A percentile compares a stretch with the other conserved stretches of the same genome.
Conservation (phyloP, 495 filamentous ascomycete species). For the Lophiotrema nucula region DNA sequence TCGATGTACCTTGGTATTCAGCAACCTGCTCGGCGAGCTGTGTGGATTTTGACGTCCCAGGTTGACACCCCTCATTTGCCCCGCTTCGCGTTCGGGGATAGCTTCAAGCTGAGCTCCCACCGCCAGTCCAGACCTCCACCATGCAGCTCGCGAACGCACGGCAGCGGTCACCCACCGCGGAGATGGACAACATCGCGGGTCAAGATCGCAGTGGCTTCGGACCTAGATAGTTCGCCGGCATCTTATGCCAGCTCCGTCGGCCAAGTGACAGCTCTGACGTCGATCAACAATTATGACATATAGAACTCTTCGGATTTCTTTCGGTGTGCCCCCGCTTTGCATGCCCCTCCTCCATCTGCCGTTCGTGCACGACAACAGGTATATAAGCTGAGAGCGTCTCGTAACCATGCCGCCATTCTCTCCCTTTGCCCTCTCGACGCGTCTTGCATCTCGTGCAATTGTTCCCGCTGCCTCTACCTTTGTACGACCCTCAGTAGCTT, state of each 20-base stretch:
- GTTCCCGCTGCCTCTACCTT: slow-evolving; percentile 12
- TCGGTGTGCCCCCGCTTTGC: slow-evolving; percentile 20
- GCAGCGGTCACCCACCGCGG: neutral
- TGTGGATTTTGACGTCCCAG: too few species aligned
- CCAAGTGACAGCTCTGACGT: slow-evolving; percentile 3
- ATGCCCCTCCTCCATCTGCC: neutral
- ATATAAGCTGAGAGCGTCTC: slow-evolving; percentile 1
- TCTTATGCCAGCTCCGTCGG: neutral
- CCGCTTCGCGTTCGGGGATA: too few species aligned
- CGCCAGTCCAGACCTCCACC: too few species aligned
- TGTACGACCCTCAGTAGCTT: slow-evolving; percentile 12
- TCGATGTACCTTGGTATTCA: too few species aligned
- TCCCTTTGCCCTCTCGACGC: slow-evolving; percentile 27
- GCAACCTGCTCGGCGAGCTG: too few species aligned
- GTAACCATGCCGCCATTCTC: slow-evolving; percentile 21
- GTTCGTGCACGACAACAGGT: neutral
- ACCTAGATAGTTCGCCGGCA: too few species aligned
- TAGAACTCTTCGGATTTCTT: slow-evolving; percentile 19
- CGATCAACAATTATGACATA: slow-evolving; percentile 12
- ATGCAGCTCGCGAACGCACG: too few species aligned
- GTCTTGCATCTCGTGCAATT: slow-evolving; percentile 28
- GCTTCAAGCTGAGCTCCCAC: too few species aligned
- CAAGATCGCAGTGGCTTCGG: too few species aligned
- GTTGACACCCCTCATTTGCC: too few species aligned
- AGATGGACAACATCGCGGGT: neutral